Evolutionary conservation across 768 basidiomycete species (phyloP), one percentile per base, ranked within the genome.

Genomic region (Boletellus emodensis): DNA sequence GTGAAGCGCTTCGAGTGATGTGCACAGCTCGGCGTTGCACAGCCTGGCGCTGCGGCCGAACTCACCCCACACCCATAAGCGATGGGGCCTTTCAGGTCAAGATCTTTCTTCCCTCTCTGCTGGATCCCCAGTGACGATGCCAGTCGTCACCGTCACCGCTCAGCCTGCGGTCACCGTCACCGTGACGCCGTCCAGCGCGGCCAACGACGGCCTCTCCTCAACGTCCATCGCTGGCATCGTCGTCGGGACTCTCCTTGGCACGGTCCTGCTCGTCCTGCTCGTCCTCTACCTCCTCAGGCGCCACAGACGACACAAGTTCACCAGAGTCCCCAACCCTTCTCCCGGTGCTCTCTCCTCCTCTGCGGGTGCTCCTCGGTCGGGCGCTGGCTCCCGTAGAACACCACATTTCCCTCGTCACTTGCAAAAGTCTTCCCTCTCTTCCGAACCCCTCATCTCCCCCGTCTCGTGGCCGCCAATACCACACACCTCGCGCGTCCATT

Each of bases 361-460:
- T n/a, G 14, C 6, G 38, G 36, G 38, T 10, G 32, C 46, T 22
- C 37, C 32, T 39, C 18, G 37, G 28, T 49, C 52, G 10, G 51
- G 40, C 11, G 15, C 14, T 18, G 33, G 37, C n/a, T 40, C 42
- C 2, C 18, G 18, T 10, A 34, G 15, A 26, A 12, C 44, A 14
- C 46, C 15, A 2, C 13, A 14, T 15, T 37, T 49, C 34, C 4
- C 33, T 17, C 41, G 17, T 41, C 64, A 54, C 32, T 42, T 49
- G 0, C 50, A 55, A 32, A 55, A 40, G 6, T 51, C 43, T 30
- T 66, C 65, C 10, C 22, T 55, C 13, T 64, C 60, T 0, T 44
- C 46, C 8, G 61, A 69, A 14, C 61, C 67, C 12, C 57, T 67
- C 34, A 55, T 64, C 3, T 33, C 52, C n/a, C 45, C 49, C 4